Evolutionary conservation across 1,284 basidiomycete species (phyloP).

Genomic region (Trichosporon coremiiforme): DNA sequence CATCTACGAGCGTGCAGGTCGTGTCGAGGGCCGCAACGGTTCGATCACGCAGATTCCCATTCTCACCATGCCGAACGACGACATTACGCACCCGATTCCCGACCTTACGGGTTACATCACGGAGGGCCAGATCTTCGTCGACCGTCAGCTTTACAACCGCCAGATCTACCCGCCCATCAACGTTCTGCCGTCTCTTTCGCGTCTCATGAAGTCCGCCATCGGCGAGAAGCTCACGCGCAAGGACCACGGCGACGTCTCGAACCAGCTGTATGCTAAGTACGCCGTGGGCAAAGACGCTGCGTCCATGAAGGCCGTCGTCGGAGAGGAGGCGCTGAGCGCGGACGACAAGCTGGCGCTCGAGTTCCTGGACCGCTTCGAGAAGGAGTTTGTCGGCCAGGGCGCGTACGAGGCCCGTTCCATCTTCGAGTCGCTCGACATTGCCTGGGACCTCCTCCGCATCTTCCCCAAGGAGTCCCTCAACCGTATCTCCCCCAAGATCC

Average conservation of each 20-base stretch:
- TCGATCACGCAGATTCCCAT: slow-evolving; percentile 99
- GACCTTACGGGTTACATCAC: slow-evolving; percentile 99
- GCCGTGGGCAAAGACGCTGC: slow-evolving; percentile 97
- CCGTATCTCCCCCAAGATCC: slow-evolving; percentile 76
- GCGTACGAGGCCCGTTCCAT: slow-evolving; percentile 93
- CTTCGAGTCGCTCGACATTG: slow-evolving; percentile 96
- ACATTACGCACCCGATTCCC: slow-evolving; percentile 99
- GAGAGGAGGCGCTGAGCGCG: slow-evolving; percentile 90
- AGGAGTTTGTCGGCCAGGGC: slow-evolving; percentile 93
- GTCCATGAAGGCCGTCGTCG: slow-evolving; percentile 99
- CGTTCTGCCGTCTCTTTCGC: slow-evolving; percentile 95
- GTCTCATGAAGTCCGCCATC: slow-evolving; percentile 99
- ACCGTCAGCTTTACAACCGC: slow-evolving; percentile 67
- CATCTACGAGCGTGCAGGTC: slow-evolving; percentile 98
- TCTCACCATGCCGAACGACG: slow-evolving; percentile 99
- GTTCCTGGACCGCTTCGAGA: slow-evolving; percentile 93
- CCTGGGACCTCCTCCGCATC: slow-evolving; percentile 94
- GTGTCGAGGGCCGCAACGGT: slow-evolving; percentile 95
- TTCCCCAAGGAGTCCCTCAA: slow-evolving; percentile 99
- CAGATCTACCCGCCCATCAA: slow-evolving; percentile 99
- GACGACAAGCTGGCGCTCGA: slow-evolving; percentile 65
- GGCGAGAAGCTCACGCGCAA: slow-evolving; percentile 96
- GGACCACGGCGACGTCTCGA: slow-evolving; percentile 98
- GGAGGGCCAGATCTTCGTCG: slow-evolving; percentile 97
- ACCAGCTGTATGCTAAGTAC: slow-evolving; percentile 97